phyloP scores from a whole-genome alignment of 139 green algal species.

The Pseudopediastrum boryanum region DNA sequence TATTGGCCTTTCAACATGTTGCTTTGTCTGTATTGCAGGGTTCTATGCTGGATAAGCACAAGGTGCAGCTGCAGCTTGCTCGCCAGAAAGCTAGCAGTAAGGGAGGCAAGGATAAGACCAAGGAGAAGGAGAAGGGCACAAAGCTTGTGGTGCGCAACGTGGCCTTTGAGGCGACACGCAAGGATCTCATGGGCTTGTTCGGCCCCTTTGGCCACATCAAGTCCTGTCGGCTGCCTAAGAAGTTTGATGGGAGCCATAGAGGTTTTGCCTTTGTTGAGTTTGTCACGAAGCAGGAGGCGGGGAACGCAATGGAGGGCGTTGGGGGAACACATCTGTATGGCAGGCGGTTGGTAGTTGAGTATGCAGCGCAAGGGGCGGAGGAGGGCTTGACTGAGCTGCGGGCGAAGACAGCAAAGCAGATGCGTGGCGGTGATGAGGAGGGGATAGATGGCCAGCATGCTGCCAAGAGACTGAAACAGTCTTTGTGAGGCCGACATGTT shows the following conservation, averaged over 20 bases:
- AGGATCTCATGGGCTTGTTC: slow-evolving; percentile 92
- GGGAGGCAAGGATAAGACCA: background rate
- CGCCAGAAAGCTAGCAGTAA: slow-evolving; percentile 6
- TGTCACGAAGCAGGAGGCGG: slow-evolving; percentile 74
- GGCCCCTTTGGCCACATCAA: slow-evolving; percentile 94
- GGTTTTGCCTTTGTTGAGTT: slow-evolving; percentile 96
- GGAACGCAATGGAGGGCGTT: slow-evolving; percentile 74
- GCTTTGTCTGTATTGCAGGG: slow-evolving; percentile 60
- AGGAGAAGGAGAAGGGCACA: slow-evolving; percentile 30
- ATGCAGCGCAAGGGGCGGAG: slow-evolving; percentile 75
- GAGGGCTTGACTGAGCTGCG: slow-evolving; percentile 74
- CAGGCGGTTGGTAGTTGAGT: slow-evolving; percentile 88
- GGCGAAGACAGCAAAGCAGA: slow-evolving; percentile 76
- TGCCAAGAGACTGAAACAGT: slow-evolving; percentile 34
- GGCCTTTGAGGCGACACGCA: slow-evolving; percentile 95
- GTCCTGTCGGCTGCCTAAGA: slow-evolving; percentile 88
- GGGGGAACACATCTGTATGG: slow-evolving; percentile 93
- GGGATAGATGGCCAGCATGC: slow-evolving; percentile 8
- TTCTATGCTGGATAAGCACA: slow-evolving; percentile 88
- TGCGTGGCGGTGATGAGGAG: slow-evolving; percentile 29
- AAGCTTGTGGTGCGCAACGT: slow-evolving; percentile 98
- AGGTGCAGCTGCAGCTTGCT: slow-evolving; percentile 80
- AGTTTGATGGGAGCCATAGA: slow-evolving; percentile 96
- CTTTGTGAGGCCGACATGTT: too few species aligned
- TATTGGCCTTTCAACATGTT: too few species aligned